A percentile compares a stretch with the other conserved stretches of the same genome.
Evolutionary conservation across 192 early-diverging fungal genomes (phyloP).

Genomic region (Mortierella antarctica): DNA sequence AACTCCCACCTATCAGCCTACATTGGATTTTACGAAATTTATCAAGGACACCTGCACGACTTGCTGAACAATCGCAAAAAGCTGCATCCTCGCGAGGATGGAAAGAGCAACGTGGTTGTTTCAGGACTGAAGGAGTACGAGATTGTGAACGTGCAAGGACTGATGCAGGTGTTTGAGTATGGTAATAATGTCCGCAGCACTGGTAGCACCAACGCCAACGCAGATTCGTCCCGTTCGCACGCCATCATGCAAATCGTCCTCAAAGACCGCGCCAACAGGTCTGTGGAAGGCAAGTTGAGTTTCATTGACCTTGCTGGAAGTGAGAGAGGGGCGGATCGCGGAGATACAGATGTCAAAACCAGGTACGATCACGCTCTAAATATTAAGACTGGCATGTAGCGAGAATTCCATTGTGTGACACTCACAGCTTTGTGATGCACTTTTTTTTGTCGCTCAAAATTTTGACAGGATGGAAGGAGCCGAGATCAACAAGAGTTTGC

Average conservation of each 20-base stretch:
- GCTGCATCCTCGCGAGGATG: constrained; percentile 95
- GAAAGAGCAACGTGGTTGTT: constrained; percentile 93
- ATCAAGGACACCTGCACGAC: constrained; percentile 95
- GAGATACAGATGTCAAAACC: constrained; percentile 92
- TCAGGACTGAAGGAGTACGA: constrained; percentile 88
- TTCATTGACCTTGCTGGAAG: constrained; percentile 99
- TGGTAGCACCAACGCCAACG: constrained; percentile 95
- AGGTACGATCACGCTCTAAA: constrained; percentile 56
- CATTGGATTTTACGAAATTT: constrained; percentile 97
- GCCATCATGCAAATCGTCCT: constrained; percentile 96
- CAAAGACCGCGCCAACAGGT: constrained; percentile 62
- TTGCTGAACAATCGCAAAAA: constrained; percentile 89
- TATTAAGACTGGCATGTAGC: not conserved
- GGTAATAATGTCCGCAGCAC: constrained; percentile 91
- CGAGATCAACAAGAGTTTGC: constrained; percentile 98
- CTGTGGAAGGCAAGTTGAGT: constrained; percentile 81
- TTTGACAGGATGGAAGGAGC: constrained; percentile 91
- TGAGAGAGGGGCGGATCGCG: constrained; percentile 97
- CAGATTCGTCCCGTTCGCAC: constrained; percentile 96
- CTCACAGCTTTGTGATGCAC: too few relatives aligned
- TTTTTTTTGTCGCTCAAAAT: not conserved
- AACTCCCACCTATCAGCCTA: constrained; percentile 81
- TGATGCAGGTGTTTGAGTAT: constrained; percentile 95
- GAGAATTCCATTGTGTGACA: not conserved
- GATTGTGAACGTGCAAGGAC: constrained; percentile 83